Base-by-base conservation (phyloP, 1,284 basidiomycete genomes). In the Hemileccinum hortonii region DNA sequence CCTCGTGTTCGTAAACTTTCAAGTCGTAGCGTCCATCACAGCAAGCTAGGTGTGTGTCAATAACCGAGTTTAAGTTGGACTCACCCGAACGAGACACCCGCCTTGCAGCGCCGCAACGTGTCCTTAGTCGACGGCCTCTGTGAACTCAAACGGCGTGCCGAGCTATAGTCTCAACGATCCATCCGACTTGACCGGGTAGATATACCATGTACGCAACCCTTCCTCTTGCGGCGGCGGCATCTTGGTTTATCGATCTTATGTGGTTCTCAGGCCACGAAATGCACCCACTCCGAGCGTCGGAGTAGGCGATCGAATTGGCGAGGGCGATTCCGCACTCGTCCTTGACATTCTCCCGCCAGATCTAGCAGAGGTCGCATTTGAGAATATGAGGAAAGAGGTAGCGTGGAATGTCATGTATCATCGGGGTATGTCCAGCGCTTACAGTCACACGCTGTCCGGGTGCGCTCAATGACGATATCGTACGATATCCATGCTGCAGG, bases 341-440 rank as follows among this genome's bases (percentile, higher is more conserved):
- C 67, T 73, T 6, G 70, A 82, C 55, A 57, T 89, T 48, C 73
- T 89, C 15, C 80, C 83, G 0, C 58, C 69, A 0, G 79, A 82
- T 5, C 61, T 87, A 29, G 80, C 77, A 6, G 72, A 73, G 6
- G 62, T 61, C 14, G 83, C 79, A 0, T 89, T 89, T 59, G 79
- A 80, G 46, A 75, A 69, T 5, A 58, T 88, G 53, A 73, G 69
- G 53, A 66, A 74, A 8, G 87, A 90, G 61, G 87, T 90, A 1
- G 69, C 76, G 45, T 90, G 87, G 86, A 73, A 78, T 47, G 74
- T 73, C 1, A 90, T 90, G 87, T 69, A 79, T 57, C 88, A 90
- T 69, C 75, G 83, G 69, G 88, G 87, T 81, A 57, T 33, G 48
- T 44, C 21, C 11, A 19, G 29, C 26, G 48, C 49, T 41, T 33